A percentile compares a stretch with the other conserved stretches of the same genome.
Conservation (phyloP, 257 asterid species). For the Orobanche coerulescens region DNA sequence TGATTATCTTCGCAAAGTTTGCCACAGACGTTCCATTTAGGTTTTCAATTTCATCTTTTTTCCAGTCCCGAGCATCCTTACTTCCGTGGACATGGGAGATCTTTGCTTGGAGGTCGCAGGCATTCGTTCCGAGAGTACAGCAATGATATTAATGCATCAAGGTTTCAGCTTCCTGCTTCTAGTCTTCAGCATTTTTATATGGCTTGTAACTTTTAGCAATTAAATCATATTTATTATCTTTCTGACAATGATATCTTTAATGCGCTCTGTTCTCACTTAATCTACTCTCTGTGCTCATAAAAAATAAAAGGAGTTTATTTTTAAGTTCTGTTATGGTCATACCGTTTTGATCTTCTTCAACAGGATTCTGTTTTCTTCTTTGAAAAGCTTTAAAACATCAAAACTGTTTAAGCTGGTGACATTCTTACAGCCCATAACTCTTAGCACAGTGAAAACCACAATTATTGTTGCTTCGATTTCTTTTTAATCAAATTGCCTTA, state of each 20-base stretch:
- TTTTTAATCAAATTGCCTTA: slow-evolving; percentile 12
- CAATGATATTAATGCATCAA: slow-evolving; percentile 57
- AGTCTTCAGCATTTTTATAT: slow-evolving; percentile 12
- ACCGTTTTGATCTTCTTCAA: not conserved
- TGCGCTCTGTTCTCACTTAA: not conserved
- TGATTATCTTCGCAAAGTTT: slow-evolving; percentile 9
- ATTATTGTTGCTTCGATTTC: slow-evolving; percentile 11
- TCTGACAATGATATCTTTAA: not conserved
- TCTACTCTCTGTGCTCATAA: no score
- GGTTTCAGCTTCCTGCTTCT: slow-evolving; percentile 35
- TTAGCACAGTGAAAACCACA: not conserved
- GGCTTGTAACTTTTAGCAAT: not conserved
- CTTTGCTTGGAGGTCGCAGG: slow-evolving; percentile 74
- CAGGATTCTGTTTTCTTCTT: not conserved
- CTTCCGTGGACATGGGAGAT: slow-evolving; percentile 64
- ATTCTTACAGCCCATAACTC: not conserved
- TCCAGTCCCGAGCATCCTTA: slow-evolving; percentile 77
- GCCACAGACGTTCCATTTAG: not conserved
- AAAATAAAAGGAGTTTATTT: not conserved
- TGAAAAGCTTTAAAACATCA: no score
- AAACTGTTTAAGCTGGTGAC: not conserved
- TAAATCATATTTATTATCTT: slow-evolving; percentile 2
- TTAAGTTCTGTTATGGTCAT: not conserved
- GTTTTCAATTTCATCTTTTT: slow-evolving; percentile 17
- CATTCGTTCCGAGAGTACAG: slow-evolving; percentile 45